phyloP scores from a whole-genome alignment of 2,329 filamentous ascomycete genomes.

The Calonectria pseudoreteaudii region DNA sequence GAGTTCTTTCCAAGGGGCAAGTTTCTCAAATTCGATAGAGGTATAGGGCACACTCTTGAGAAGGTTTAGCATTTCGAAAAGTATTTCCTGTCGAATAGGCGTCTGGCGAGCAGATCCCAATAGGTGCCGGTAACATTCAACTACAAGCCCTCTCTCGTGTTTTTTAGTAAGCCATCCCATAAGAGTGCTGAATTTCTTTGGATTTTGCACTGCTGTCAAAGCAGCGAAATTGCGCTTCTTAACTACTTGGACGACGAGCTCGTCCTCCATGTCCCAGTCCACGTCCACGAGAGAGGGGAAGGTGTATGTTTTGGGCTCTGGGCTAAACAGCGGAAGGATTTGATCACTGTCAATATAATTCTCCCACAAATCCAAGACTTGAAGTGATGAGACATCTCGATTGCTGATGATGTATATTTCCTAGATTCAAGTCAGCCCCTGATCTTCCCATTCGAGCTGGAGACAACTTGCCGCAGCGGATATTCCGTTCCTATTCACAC shows the following conservation, averaged over 20 bases:
- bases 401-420: constrained; percentile 5
- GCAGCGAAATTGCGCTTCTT: neutral
- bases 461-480: neutral
- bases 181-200: neutral
- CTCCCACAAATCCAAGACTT: neutral
- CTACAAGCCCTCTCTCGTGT: neutral
- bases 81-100: neutral
- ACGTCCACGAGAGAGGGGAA: neutral
- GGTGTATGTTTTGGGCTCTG: neutral
- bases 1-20: neutral
- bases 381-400: neutral
- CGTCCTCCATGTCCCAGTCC: neutral
- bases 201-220: neutral
- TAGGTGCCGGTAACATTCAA: neutral
- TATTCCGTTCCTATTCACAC: neutral
- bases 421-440: neutral
- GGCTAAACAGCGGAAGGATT: neutral
- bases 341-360: neutral
- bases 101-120: neutral
- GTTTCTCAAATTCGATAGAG: neutral
- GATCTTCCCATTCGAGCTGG: neutral
- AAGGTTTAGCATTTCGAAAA: neutral
- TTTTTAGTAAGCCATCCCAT: neutral
- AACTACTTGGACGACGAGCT: neutral
- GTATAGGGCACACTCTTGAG: neutral